Evolutionary conservation across 257 asterid genomes (phyloP), one percentile per base, ranked within the genome.

Genomic region (Petrea volubilis): DNA sequence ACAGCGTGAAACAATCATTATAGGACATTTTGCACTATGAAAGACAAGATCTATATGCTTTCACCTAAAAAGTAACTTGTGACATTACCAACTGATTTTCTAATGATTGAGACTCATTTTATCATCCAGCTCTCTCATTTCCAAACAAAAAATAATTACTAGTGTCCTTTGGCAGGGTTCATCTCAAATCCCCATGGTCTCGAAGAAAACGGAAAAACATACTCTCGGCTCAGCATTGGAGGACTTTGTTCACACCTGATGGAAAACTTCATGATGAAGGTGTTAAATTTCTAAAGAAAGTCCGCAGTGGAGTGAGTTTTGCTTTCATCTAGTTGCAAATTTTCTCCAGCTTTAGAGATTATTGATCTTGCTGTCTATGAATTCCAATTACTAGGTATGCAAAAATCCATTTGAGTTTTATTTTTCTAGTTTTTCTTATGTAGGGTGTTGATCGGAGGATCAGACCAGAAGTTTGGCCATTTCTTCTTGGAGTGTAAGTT

Each of bases 401-500:
- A 5, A 59, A 8, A 60, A 68, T 3, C 46, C 27, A 20, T 44
- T 56, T 41, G 60, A 46, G 60, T 23, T 51, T 53, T 60, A 74
- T 70, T 59, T 60, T 36, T 43, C 12, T 60, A 2, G 28, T 27
- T 63, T 8, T 58, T 69, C 73, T 53, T 70, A n/a, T 83, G 81
- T 76, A 93, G 98, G 98, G 98, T 56, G 88, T 87, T 66, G 96
- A 93, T 82, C 93, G 93, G 67, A 84, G 86, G 80, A 93, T 93
- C 67, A 79, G 96, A 80, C 90, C 87, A 49, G 97, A 89, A 80
- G 96, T 88, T 64, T 90, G 98, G 97, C 96, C 98, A 47, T 90
- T 93, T 77, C 98, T 93, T 28, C 97, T 93, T 25, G 98, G 97
- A 86, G 96, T 88, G 98, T 90, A 87, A 87, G 96, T 81, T 75